Base-by-base conservation (phyloP, 1,139 yeast genomes). In the Lodderomyces margitis region DNA sequence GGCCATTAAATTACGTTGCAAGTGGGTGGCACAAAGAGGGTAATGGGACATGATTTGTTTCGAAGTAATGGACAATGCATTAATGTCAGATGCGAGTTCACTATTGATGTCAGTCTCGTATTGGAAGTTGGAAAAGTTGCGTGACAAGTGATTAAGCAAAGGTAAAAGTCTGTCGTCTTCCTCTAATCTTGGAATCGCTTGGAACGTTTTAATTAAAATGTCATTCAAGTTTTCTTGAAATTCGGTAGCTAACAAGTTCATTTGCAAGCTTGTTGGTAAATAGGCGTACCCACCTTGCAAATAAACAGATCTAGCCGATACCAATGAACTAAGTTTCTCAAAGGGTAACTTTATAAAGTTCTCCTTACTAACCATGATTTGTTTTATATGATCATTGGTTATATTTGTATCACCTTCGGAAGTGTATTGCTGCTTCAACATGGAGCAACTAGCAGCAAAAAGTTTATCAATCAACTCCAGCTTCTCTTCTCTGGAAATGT, bases 131-230 rank as follows among this genome's bases (percentile, higher is more conserved):
- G 82, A 70, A 57, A 86, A 87, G 43, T 94, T 95, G 33, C 78
- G 75, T 0, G 95, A 80, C 41, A 92, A 64, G 55, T 89, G 89
- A 56, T 81, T 80, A 46, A 92, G 70, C 21, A 94, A 78, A 0
- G 98, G 98, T 36, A 88, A 66, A 37, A 92, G 64, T 46, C 99
- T 73, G 58, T 89, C 95, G 57, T 91, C 97, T 64, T 92, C 98
- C 55, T 89, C 96, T 42, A 92, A 68, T 15, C 94, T 73, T 2
- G 97, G 95, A 41, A 91, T 66, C 19, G 86, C 76, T 53, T 85
- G 86, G 53, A 88, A 84, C 0, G 98, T 87, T 44, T 73, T 68
- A 17, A 81, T 63, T 46, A 92, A 68, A 30, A 81, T 79, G 8
- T 65, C 59, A 4, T 62, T 59, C 39, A 94, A 70, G 41, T 68